Evolutionary conservation across 331 rosid genomes (phyloP).

Genomic region (Malus hybrid): DNA sequence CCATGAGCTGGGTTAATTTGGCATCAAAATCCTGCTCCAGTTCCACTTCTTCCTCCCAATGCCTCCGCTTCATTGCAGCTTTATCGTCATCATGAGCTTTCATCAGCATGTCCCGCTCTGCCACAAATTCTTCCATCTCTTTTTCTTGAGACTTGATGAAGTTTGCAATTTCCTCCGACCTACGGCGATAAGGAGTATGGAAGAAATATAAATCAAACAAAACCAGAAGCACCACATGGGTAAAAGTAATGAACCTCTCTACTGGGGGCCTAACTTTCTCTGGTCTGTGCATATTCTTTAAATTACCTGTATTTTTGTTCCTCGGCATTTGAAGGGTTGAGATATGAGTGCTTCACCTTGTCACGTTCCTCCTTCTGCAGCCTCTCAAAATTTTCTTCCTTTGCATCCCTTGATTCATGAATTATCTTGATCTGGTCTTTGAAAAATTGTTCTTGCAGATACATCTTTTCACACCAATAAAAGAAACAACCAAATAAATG

Average conservation of each 20-base stretch:
- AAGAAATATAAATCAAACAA: background rate
- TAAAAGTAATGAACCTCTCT: background rate
- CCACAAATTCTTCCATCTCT: constrained; percentile 57
- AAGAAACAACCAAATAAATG: background rate
- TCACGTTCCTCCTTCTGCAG: constrained; percentile 74
- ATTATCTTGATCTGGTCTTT: constrained; percentile 51
- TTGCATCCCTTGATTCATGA: constrained; percentile 43
- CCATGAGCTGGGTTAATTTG: constrained; percentile 48
- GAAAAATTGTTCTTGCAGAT: constrained; percentile 59
- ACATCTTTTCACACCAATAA: constrained; percentile 38
- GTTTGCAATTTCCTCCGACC: constrained; percentile 42
- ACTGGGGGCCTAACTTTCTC: background rate
- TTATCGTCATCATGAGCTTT: constrained; percentile 40
- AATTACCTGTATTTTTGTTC: constrained; percentile 47
- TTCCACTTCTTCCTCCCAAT: constrained; percentile 58
- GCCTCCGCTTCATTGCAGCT: constrained; percentile 44
- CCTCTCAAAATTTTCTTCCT: constrained; percentile 70
- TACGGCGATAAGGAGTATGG: constrained; percentile 11
- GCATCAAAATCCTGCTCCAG: constrained; percentile 47
- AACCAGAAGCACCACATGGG: background rate
- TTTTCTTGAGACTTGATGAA: constrained; percentile 59
- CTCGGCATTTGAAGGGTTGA: constrained; percentile 29
- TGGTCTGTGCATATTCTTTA: background rate
- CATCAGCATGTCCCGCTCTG: constrained; percentile 41
- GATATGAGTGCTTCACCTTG: constrained; percentile 53